A percentile compares a stretch with the other conserved stretches of the same genome.
phyloP scores from a whole-genome alignment of 2,329 filamentous ascomycete species.

The Colletotrichum sp. region DNA sequence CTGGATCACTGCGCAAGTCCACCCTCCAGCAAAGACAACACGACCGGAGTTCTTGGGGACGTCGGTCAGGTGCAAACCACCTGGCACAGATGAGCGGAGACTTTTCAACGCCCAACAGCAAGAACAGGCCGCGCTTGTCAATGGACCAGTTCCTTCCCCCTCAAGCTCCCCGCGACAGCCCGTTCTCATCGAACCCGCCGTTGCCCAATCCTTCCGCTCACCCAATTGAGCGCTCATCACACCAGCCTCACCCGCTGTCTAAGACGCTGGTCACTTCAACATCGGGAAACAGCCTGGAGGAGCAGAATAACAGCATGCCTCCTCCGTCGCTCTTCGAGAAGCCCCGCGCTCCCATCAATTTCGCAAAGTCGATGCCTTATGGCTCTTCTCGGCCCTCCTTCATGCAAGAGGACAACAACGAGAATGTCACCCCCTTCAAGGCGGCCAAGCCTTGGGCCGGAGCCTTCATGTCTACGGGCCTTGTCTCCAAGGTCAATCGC shows the following conservation, averaged over 20 bases:
- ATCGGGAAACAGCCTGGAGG: constrained; percentile 77
- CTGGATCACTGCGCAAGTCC: constrained; percentile 82
- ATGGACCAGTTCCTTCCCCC: constrained; percentile 79
- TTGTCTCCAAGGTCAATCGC: constrained; percentile 94
- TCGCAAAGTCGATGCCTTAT: constrained; percentile 78
- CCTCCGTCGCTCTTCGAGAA: constrained; percentile 64
- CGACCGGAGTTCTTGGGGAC: constrained; percentile 69
- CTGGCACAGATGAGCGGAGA: constrained; percentile 58
- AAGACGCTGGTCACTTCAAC: constrained; percentile 87
- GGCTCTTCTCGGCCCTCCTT: constrained; percentile 46
- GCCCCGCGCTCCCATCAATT: constrained; percentile 56
- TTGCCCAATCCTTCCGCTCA: constrained; percentile 60
- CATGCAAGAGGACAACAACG: constrained; percentile 18
- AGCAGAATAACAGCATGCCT: constrained; percentile 56
- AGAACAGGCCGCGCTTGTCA: constrained; percentile 75
- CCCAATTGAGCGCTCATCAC: constrained; percentile 47
- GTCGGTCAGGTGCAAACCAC: constrained; percentile 62
- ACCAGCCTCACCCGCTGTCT: constrained; percentile 82
- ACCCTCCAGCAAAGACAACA: constrained; percentile 85
- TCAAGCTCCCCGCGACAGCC: constrained; percentile 63
- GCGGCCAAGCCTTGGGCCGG: constrained; percentile 77
- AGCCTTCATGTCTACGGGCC: constrained; percentile 91
- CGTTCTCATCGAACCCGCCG: constrained; percentile 63
- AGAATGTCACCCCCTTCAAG: constrained; percentile 59
- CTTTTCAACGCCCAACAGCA: constrained; percentile 59